phyloP scores from a whole-genome alignment of 345 rosid species.

The Psidium friedrichsthalianum region DNA sequence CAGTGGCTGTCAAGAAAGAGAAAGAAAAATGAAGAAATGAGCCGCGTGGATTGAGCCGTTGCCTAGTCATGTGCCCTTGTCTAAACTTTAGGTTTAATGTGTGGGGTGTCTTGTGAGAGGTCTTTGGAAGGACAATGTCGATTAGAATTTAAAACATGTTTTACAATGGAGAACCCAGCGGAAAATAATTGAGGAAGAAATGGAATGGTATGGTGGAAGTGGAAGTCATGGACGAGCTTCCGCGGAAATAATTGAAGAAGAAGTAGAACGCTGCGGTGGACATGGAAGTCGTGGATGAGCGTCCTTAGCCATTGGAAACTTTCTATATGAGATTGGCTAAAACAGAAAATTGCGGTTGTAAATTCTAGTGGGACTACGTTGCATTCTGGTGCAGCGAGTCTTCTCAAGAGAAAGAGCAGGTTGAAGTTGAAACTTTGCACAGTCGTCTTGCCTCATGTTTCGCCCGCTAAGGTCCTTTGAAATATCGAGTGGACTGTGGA shows the following conservation, averaged over 20 bases:
- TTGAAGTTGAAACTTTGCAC: neutral
- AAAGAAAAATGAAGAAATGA: neutral
- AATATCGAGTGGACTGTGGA: neutral
- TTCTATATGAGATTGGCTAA: neutral
- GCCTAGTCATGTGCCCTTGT: neutral
- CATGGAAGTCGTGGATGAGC: neutral
- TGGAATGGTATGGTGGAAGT: neutral
- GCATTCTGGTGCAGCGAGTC: neutral
- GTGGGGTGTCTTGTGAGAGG: neutral
- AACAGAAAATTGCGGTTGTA: neutral
- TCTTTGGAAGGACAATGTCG: neutral
- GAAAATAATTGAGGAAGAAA: neutral
- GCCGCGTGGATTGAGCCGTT: neutral
- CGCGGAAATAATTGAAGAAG: neutral
- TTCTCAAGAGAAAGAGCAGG: neutral
- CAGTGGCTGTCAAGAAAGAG: neutral
- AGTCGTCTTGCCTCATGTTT: neutral
- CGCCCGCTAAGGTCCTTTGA: neutral
- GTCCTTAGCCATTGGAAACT: neutral
- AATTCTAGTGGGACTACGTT: neutral
- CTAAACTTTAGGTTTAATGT: neutral
- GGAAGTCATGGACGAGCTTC: neutral
- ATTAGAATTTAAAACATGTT: neutral
- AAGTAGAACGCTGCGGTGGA: neutral
- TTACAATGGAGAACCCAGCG: neutral